Base-by-base conservation (phyloP, 805 yeast species). In the Yarrowia deformans region DNA sequence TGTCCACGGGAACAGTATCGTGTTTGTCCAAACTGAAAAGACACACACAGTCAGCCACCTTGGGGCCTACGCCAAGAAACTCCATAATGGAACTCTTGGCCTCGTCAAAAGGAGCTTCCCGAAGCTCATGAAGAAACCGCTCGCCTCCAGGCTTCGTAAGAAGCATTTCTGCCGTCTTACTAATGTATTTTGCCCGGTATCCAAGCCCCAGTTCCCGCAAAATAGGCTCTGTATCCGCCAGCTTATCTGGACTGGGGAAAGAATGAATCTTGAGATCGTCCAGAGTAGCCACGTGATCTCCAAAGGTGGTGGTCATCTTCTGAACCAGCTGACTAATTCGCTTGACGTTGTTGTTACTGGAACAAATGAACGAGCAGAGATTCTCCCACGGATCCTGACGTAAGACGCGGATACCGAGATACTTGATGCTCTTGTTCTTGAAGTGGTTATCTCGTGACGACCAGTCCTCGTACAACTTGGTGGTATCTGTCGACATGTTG, bases 321-420 rank as follows among this genome's bases (percentile, higher is more conserved):
- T 91, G 91, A 32, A 97, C 95, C 97, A 95, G 93, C 74, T 89
- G 89, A 1, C 97, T 90, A 56, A 95, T 95, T 45, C 99, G 83
- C 75, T 94, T 92, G 68, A 95, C 95, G 75, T 95, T 95, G 79
- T 95, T 95, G 78, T 95, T 95, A n/a, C 97, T 88, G 1, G 97
- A 91, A 79, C 98, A 95, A 12, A 95, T 95, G 72, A 94, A 95
- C 1, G 95, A 90, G 19, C 94, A 80, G 55, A 93, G 81, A 52
- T 94, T 92, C 73, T 95, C 99, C 98, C 98, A 95, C 0, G 99
- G 98, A 72, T 94, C 97, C 77, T 95, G 98, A 45, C 93, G 83
- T 35, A 95, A 82, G 71, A 94, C 91, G 39, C 99, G 80, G 19
- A 94, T 87, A 0, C 98, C 98, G 4, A 81, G 81, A 69, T 87